Percentiles rank a stretch among this genome's conserved stretches.
phyloP scores from a whole-genome alignment of 208 protist genomes.

The Blechomonas ayalai region DNA sequence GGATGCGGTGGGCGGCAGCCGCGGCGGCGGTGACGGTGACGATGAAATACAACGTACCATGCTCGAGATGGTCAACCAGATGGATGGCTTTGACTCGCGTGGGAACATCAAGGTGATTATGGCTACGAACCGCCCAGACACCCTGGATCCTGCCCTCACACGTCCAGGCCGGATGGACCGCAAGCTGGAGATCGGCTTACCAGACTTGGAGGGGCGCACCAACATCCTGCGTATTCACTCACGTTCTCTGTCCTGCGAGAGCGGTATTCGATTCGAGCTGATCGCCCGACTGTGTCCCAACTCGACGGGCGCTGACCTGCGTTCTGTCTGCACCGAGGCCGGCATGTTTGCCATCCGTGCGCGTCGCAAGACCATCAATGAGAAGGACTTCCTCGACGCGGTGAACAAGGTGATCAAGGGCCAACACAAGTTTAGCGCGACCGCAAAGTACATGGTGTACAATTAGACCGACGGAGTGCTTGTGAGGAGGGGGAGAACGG shows the following conservation, averaged over 20 bases:
- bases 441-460: constrained; percentile 99
- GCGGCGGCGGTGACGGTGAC: constrained; percentile 92
- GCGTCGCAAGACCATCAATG: constrained; percentile 97
- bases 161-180: constrained; percentile 99
- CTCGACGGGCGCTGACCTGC: constrained; percentile 96
- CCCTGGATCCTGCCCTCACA: constrained; percentile 99
- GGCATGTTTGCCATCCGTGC: constrained; percentile 99
- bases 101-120: constrained; percentile 99
- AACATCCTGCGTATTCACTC: constrained; percentile 99
- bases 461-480: too few species aligned
- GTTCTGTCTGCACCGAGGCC: constrained; percentile 99
- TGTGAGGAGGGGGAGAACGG: too few species aligned
- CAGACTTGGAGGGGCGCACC: constrained; percentile 97
- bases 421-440: constrained; percentile 99
- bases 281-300: constrained; percentile 99
- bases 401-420: constrained; percentile 99
- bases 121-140: constrained; percentile 99
- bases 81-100: constrained; percentile 99
- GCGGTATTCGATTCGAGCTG: constrained; percentile 98
- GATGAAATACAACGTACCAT: constrained; percentile 99
- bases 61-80: constrained; percentile 99
- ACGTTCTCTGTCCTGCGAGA: constrained; percentile 96
- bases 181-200: constrained; percentile 98
- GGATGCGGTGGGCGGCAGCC: constrained; percentile 97
- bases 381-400: constrained; percentile 99